Conservation (phyloP, 208 protist species). For the Crithidia acanthocephali region DNA sequence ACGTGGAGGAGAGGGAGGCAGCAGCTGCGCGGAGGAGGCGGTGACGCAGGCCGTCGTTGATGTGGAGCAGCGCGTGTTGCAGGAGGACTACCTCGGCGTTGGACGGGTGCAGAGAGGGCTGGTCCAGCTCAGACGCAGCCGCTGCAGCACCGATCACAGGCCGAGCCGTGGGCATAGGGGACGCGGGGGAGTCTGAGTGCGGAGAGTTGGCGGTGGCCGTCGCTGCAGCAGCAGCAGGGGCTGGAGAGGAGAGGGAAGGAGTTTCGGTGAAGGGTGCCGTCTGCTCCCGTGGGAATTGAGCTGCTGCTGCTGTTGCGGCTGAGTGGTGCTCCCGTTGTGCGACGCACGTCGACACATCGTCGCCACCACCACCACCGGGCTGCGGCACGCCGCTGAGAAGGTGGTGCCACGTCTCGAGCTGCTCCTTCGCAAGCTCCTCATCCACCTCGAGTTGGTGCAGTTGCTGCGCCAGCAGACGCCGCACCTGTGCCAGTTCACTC, state of each 20-base stretch:
- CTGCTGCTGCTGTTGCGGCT: no score
- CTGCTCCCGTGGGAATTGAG: not conserved
- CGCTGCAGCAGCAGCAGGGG: not conserved
- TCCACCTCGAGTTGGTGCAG: slow-evolving; percentile 24
- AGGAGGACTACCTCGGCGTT: slow-evolving; percentile 42
- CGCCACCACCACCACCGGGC: no score
- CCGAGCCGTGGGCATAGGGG: not conserved
- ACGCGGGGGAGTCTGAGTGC: not conserved
- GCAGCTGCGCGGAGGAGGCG: slow-evolving; percentile 35
- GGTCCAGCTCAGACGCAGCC: no score
- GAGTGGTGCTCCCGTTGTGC: no score
- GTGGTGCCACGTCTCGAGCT: slow-evolving; percentile 30
- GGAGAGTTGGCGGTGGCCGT: not conserved
- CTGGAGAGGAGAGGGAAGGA: not conserved
- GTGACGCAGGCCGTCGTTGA: slow-evolving; percentile 31
- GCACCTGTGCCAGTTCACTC: slow-evolving; percentile 23
- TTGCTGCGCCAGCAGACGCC: not conserved
- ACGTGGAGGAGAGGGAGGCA: slow-evolving; percentile 23
- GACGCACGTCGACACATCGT: no score
- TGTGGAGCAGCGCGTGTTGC: slow-evolving; percentile 33
- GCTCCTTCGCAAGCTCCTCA: slow-evolving; percentile 8
- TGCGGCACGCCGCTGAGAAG: slow-evolving; percentile 38
- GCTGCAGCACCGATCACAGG: no score
- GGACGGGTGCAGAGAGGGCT: slow-evolving; percentile 31
- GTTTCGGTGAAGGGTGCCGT: not conserved